A percentile compares a stretch with the other conserved stretches of the same genome.
Conservation (phyloP, 495 filamentous ascomycete species). For the Hyaloscypha bicolor region DNA sequence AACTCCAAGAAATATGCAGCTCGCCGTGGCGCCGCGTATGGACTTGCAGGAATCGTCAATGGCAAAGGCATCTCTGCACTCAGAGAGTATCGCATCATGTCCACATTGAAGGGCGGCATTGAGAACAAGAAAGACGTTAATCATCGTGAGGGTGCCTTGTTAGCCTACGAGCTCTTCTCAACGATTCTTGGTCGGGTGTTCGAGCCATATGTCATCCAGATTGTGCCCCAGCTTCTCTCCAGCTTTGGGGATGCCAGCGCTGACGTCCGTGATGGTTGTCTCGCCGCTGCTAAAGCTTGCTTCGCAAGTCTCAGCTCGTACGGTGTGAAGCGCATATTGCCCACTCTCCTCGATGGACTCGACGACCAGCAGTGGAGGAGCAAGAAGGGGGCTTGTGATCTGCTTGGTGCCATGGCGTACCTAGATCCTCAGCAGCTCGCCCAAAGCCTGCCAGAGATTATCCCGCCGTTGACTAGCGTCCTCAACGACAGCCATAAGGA, state of each 20-base stretch:
- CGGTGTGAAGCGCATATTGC: slow-evolving; percentile 91
- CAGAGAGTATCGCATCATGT: slow-evolving; percentile 83
- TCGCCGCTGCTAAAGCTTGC: slow-evolving; percentile 91
- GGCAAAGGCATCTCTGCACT: slow-evolving; percentile 83
- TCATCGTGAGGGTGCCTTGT: slow-evolving; percentile 82
- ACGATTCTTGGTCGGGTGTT: slow-evolving; percentile 83
- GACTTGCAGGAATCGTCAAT: slow-evolving; percentile 84
- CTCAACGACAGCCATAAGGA: slow-evolving; percentile 98
- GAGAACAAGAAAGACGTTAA: slow-evolving; percentile 93
- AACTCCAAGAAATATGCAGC: slow-evolving; percentile 87
- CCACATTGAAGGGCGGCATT: slow-evolving; percentile 69
- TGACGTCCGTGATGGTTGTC: slow-evolving; percentile 88
- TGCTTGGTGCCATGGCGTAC: slow-evolving; percentile 97
- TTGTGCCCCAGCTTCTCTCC: slow-evolving; percentile 85
- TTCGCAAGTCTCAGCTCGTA: slow-evolving; percentile 93
- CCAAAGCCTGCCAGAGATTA: slow-evolving; percentile 90
- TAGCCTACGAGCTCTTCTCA: slow-evolving; percentile 89
- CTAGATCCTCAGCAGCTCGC: slow-evolving; percentile 93
- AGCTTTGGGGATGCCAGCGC: slow-evolving; percentile 87
- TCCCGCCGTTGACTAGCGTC: slow-evolving; percentile 89
- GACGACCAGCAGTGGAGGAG: slow-evolving; percentile 96
- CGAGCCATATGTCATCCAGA: slow-evolving; percentile 94
- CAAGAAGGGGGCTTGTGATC: slow-evolving; percentile 96
- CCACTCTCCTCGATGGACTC: slow-evolving; percentile 87
- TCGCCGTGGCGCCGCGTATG: slow-evolving; percentile 91